Base-by-base conservation (phyloP, 2,329 filamentous ascomycete species). In the Fusarium dimerum region DNA sequence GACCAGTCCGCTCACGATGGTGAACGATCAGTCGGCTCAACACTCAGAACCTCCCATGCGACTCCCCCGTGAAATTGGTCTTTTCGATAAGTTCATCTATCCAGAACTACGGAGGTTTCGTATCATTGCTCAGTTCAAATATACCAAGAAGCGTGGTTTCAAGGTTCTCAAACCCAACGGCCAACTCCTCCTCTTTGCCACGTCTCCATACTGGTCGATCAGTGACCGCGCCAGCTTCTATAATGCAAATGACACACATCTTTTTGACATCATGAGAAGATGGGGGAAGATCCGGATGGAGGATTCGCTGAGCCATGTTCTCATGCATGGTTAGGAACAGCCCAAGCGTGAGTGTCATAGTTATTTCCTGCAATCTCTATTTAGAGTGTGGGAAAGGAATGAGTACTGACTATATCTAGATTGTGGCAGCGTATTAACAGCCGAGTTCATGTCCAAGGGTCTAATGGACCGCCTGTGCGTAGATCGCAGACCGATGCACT, bases 261-360 rank as follows among this genome's bases (percentile, higher is more conserved):
- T 87, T 1, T 87, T 86, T 65, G 79, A 81, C 50, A 78, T 87
- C 10, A 36, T 11, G 32, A 36, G 32, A 15, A 36, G 32, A 4
- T 36, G 10, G 10, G 32, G 32, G 10, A 3, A 83, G 77, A 0
- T 87, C 76, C 62, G 76, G 13, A 73, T 75, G 12, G 76, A 83
- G 56, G 72, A 77, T 43, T 66, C 76, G 0, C 55, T 69, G 5
- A 74, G 73, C 3, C 69, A 76, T 45, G 76, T 76, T 62, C 61
- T 86, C 13, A 75, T 84, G 55, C 75, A 15, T 82, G 61, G 75
- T 86, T 8, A 82, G 81, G 71, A 83, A 73, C 54, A 77, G 76
- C 43, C 78, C 84, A 73, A 71, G 51, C 54, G 83, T 81, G 65
- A 68, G 78, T 78, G 36, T 15, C 40, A 12, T 39, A 29, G 12